Conservation (phyloP, 176 grass and related monocot genomes). For the Lolium rigidum region DNA sequence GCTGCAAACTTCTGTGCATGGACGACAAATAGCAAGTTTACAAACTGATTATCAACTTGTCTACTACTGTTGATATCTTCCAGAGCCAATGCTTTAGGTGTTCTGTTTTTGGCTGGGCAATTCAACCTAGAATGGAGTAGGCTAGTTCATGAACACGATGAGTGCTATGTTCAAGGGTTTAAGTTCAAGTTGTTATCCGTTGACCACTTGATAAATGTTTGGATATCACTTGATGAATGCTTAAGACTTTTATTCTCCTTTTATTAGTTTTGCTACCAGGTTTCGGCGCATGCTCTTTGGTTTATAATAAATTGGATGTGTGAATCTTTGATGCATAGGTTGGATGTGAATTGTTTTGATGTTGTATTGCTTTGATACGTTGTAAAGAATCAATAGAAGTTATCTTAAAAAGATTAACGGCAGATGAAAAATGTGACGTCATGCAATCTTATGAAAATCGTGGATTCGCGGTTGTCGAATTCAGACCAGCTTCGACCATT, state of each 20-base stretch:
- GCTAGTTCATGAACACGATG: not conserved
- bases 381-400: not conserved
- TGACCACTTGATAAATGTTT: no score
- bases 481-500: no score
- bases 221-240: not conserved
- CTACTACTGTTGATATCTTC: not conserved
- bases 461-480: no score
- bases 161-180: no score
- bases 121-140: not conserved
- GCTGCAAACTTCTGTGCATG: not conserved
- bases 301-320: not conserved
- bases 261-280: conserved; percentile 12
- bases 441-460: no score
- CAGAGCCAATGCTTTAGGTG: not conserved
- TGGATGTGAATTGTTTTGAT: not conserved
- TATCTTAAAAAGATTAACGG: not conserved
- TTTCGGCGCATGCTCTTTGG: not conserved
- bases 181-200: no score
- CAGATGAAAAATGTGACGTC: not conserved
- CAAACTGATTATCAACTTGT: not conserved
- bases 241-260: not conserved
- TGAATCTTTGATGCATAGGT: not conserved
- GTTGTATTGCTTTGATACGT: not conserved
- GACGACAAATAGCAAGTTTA: not conserved
- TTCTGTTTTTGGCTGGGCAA: not conserved